Conservation (phyloP, 2,329 filamentous ascomycete species). For the Colletotrichum lentis region DNA sequence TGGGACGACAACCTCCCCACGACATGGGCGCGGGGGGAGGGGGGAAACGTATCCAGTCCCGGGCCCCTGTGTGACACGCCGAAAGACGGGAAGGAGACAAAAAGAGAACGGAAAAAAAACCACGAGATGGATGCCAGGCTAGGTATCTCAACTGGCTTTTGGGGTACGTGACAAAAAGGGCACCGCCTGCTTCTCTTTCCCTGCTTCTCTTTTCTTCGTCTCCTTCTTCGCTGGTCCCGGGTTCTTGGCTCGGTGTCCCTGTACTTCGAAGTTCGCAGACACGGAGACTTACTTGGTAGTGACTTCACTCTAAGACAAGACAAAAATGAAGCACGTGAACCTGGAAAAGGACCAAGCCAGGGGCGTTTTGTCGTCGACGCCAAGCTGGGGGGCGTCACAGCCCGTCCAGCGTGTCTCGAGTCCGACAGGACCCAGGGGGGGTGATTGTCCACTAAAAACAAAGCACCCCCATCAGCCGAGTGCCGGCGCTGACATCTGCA, state of each 20-base stretch:
- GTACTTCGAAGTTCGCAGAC: background rate
- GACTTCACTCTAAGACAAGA: background rate
- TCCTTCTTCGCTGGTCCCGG: background rate
- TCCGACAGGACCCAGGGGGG: slow-evolving; percentile 4
- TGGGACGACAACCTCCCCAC: slow-evolving; percentile 33
- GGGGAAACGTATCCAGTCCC: slow-evolving; percentile 1
- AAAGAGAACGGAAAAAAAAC: background rate
- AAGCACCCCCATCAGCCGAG: background rate
- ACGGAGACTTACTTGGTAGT: background rate
- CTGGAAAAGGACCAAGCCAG: slow-evolving; percentile 16
- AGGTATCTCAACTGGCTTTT: background rate
- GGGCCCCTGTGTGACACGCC: slow-evolving; percentile 3
- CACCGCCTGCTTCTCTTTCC: background rate
- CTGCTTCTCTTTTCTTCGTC: too few relatives aligned
- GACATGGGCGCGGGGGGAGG: background rate
- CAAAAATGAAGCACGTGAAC: background rate
- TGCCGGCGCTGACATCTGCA: slow-evolving; percentile 22
- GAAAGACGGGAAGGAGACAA: background rate
- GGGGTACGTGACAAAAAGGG: background rate
- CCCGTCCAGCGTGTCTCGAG: background rate
- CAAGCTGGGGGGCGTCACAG: slow-evolving; percentile 33
- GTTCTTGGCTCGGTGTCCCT: background rate
- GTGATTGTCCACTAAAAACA: slow-evolving; percentile 18
- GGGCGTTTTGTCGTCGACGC: slow-evolving; percentile 28
- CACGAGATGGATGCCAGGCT: background rate